Evolutionary conservation across 176 grass and related monocot genomes (phyloP).

Genomic region (Bolboschoenus planiculmis): DNA sequence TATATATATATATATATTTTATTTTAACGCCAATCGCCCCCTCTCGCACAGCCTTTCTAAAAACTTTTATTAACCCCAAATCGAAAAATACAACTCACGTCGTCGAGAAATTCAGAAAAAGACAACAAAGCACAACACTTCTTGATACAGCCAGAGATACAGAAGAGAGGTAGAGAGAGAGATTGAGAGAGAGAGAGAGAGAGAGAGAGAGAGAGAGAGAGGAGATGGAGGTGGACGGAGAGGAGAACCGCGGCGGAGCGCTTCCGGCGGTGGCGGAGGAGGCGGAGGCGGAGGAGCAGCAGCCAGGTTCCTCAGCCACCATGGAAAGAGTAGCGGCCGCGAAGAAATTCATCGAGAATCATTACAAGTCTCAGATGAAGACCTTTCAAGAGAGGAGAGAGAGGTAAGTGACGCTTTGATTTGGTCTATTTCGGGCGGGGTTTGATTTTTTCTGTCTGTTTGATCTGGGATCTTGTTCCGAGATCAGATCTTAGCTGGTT

Average conservation of each 20-base stretch:
- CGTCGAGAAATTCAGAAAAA: background rate
- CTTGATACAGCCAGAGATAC: constrained; percentile 10
- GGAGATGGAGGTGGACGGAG: constrained; percentile 16
- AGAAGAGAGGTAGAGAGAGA: background rate
- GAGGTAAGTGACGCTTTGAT: constrained; percentile 45
- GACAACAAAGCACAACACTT: constrained; percentile 6
- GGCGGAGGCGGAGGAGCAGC: constrained; percentile 28
- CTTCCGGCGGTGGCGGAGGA: constrained; percentile 58
- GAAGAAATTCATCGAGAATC: constrained; percentile 99
- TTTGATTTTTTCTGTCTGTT: background rate
- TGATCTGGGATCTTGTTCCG: constrained; percentile 13
- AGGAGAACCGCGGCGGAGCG: constrained; percentile 49
- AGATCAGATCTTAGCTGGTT: constrained; percentile 40
- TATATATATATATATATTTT: background rate
- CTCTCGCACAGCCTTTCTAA: background rate
- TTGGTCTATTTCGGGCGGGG: background rate
- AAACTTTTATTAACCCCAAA: constrained; percentile 22
- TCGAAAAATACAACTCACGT: constrained; percentile 17
- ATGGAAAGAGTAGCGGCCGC: constrained; percentile 97
- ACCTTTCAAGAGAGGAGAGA: constrained; percentile 88
- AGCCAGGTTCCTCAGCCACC: constrained; percentile 71
- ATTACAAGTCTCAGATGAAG: constrained; percentile 96
- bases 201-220: background rate
- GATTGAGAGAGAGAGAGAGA: too few relatives aligned
- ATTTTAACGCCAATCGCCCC: background rate